Conservation (phyloP, 805 yeast genomes). For the Saccharomycopsis sp. region DNA sequence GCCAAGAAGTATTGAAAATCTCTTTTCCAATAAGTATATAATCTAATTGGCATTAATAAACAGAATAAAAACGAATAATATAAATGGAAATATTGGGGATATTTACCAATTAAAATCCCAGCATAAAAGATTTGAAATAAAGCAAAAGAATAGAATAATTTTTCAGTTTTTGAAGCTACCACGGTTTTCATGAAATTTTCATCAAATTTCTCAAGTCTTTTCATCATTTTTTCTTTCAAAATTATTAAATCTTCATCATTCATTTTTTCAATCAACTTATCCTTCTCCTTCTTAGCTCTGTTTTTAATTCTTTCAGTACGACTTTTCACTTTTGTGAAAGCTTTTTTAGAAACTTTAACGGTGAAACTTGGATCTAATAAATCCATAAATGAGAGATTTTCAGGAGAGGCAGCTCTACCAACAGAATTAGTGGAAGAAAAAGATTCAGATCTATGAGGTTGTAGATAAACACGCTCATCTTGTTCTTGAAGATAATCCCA, state of each 20-base stretch:
- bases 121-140: slow-evolving; percentile 54
- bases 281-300: slow-evolving; percentile 18
- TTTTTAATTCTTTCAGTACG: slow-evolving; percentile 17
- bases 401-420: too few relatives aligned
- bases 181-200: slow-evolving; percentile 27
- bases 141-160: slow-evolving; percentile 68
- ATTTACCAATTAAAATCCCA: slow-evolving; percentile 69
- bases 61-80: slow-evolving; percentile 54
- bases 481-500: too few relatives aligned
- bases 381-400: slow-evolving; percentile 22
- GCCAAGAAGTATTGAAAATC: slow-evolving; percentile 83
- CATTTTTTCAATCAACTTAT: too few relatives aligned
- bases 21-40: slow-evolving; percentile 69
- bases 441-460: too few relatives aligned
- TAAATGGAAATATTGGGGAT: slow-evolving; percentile 68
- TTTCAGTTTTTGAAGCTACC: slow-evolving; percentile 51
- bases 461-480: too few relatives aligned
- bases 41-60: slow-evolving; percentile 72
- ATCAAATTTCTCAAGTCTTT: slow-evolving; percentile 30
- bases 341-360: slow-evolving; percentile 20
- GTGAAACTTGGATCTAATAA: slow-evolving; percentile 24
- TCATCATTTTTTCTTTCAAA: slow-evolving; percentile 21
- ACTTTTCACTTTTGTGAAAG: slow-evolving; percentile 19
- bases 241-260: too few relatives aligned
- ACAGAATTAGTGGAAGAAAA: too few relatives aligned